These are phyloP conservation scores for Balansia obtecta DNA, from an alignment of 2,329 filamentous ascomycete genomes.

Conservation along the genomic window DNA sequence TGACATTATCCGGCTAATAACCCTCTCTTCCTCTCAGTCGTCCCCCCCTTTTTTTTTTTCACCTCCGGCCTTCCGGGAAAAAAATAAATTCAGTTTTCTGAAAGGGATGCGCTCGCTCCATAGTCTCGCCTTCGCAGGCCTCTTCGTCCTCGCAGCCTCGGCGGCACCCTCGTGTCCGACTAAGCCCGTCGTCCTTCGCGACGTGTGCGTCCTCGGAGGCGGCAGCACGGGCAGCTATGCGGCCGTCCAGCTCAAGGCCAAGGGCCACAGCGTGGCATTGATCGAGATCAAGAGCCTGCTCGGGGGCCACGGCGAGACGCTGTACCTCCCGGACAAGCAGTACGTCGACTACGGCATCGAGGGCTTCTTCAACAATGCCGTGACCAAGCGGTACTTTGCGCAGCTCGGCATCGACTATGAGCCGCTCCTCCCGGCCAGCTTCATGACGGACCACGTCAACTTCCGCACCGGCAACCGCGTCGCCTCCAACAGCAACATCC, in stretches of 20 bases:
- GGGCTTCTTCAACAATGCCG: conserved; percentile 20
- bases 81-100: too few relatives aligned
- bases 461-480: conserved; percentile 6
- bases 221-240: conserved; percentile 27
- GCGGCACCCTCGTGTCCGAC: not conserved
- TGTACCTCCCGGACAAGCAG: conserved; percentile 2
- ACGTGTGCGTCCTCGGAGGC: conserved; percentile 26
- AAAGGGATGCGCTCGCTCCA: not conserved
- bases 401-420: conserved; percentile 17
- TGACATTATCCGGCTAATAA: too few relatives aligned
- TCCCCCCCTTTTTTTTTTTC: too few relatives aligned
- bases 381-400: conserved; percentile 23
- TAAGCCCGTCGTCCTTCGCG: conserved; percentile 6
- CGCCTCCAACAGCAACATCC: not conserved
- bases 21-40: too few relatives aligned
- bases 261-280: conserved; percentile 23
- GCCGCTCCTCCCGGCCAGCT: conserved; percentile 4
- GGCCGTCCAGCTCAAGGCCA: conserved; percentile 25
- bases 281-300: conserved; percentile 24
- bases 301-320: conserved; percentile 30
- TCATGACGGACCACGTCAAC: conserved; percentile 11
- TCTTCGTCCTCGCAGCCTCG: not conserved
- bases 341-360: conserved; percentile 17
- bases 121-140: not conserved
- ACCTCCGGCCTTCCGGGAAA: too few relatives aligned